Evolutionary conservation across 345 rosid species (phyloP), one percentile per base, ranked within the genome.

Genomic region (Rhodamnia rubescens): DNA sequence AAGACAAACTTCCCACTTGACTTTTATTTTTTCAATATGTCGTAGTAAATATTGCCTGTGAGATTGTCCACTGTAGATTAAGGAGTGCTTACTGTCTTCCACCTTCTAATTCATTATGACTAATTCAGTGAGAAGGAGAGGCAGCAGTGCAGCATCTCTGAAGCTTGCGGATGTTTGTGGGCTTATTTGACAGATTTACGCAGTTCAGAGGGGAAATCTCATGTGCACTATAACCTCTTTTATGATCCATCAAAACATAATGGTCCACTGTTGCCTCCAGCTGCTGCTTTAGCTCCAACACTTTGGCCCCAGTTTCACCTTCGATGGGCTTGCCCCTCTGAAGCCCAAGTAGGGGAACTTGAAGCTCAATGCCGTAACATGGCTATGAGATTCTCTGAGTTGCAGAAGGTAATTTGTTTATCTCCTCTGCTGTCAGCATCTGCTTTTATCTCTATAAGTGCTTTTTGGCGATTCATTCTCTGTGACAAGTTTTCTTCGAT

Each of bases 251-350:
- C 85, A 47, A 95, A 87, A 91, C 91, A 94, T 86, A 61, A 88
- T 69, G 92, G 91, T 69, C 89, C 94, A 74, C 90, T 97, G 84
- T 86, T 93, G 84, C 99, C 98, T 86, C 98, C 99, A 6, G 99
- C 99, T 21, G 99, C 99, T 88, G 98, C 99, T 89, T 91, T 97
- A 84, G 98, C 99, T 82, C 99, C 99, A 53, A 95, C 97, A 32
- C 89, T 97, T 75, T 97, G 99, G 99, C 99, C 99, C 32, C 97
- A 93, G 80, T 97, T 96, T 89, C 99, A 96, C 90, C 98, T 97
- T 80, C 96, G 99, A 29, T 97, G 99, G 99, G 96, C 98, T 82
- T 97, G 99, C 85, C 98, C 98, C 53, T 84, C 90, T 5, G 99
- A 96, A 92, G 94, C 97, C 85, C 91, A 91, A 75, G 88, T 94